Conservation (phyloP, 129 eudicot species). For the Mikania micrantha region DNA sequence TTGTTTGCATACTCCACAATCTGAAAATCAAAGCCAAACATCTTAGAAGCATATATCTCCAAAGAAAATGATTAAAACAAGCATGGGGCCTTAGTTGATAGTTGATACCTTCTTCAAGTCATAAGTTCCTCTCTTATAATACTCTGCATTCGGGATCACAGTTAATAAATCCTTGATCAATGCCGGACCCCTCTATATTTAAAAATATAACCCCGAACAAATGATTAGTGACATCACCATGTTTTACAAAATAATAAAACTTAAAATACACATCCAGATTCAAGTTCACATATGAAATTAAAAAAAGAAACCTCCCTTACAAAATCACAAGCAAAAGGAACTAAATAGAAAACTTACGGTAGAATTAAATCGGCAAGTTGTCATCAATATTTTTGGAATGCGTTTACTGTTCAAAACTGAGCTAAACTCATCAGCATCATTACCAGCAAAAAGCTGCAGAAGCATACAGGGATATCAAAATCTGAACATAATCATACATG, state of each 20-base stretch:
- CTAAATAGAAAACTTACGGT: constrained; percentile 41
- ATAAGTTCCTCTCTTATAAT: constrained; percentile 92
- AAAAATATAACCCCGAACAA: background rate
- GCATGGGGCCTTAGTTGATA: background rate
- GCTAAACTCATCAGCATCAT: constrained; percentile 86
- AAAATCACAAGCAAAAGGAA: background rate
- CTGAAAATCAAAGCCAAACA: constrained; percentile 28
- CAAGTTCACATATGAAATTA: background rate
- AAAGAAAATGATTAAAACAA: background rate
- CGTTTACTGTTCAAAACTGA: constrained; percentile 42
- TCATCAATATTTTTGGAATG: constrained; percentile 68
- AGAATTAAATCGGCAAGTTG: constrained; percentile 85
- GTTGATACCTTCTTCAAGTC: constrained; percentile 77
- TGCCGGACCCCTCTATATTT: constrained; percentile 81
- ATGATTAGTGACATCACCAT: background rate
- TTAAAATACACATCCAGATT: background rate
- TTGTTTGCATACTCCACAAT: constrained; percentile 79
- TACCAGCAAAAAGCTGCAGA: constrained; percentile 76
- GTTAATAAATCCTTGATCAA: constrained; percentile 67
- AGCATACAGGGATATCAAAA: background rate
- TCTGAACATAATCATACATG: background rate
- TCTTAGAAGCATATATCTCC: background rate
- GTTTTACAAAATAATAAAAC: too few species aligned
- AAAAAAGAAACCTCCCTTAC: background rate
- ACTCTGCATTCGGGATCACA: constrained; percentile 73